Evolutionary conservation across 768 basidiomycete genomes (phyloP), one percentile per base, ranked within the genome.

Genomic region (Phylloporus arenicola): DNA sequence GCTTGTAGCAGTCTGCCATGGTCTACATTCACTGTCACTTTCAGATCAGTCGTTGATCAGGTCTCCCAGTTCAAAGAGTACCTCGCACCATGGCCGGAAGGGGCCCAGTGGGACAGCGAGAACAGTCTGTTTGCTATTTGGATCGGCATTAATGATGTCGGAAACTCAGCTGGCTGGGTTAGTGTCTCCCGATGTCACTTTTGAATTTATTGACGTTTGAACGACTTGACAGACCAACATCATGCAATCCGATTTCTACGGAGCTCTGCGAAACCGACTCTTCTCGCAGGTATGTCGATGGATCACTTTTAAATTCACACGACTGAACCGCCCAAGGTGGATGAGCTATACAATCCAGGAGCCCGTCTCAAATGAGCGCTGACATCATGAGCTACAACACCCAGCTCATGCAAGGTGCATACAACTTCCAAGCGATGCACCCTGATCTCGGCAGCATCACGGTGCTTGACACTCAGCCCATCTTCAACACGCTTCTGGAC

Each of bases 81-180:
- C 8, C 74, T 71, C 1, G 78, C 71, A 2, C 67, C 57, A 31
- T 79, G 78, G 60, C 82, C 82, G 1, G 62, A 71, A 8, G 67
- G 64, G 2, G 75, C 78, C 1, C 74, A 77, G 0, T 86, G 84
- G 85, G 73, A 74, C 20, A 75, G 75, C 49, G 55, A 60, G 4
- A 79, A 85, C 57, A 60, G 82, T 46, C 57, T 86, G 42, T 86
- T 87, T 64, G 78, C 78, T 0, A 64, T 85, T n/a, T 86, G 76
- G 75, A 84, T 87, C 50, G 84, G 85, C 1, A 81, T 86, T 55
- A 86, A 86, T 57, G 84, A 86, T 57, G 75, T 86, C 29, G 50
- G 57, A 25, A 52, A 24, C 34, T 59, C 50, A 8, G 27, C 6
- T 10, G 24, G 45, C 42, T 61, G 53, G 65, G 65, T 63, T 27